These are phyloP conservation scores for Calamus simplicifolius DNA, from an alignment of 176 grass and related monocot species.

Conservation along the genomic window DNA sequence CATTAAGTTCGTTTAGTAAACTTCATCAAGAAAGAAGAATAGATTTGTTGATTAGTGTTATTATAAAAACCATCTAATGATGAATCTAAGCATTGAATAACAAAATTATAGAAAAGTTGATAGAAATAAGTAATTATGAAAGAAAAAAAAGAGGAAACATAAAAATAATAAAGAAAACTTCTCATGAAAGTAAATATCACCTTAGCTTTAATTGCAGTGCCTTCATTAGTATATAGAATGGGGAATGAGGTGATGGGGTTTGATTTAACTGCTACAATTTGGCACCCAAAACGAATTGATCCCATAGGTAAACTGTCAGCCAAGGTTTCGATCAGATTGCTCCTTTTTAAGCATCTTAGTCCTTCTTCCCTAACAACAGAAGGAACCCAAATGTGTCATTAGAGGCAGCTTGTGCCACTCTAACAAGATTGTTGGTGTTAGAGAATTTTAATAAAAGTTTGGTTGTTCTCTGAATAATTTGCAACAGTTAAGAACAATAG, in stretches of 20 bases:
- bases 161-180: background rate
- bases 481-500: too few species aligned
- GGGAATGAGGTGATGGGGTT: constrained; percentile 9
- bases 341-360: constrained; percentile 28
- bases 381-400: background rate
- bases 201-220: constrained; percentile 31
- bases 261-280: background rate
- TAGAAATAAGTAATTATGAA: too few species aligned
- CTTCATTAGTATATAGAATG: constrained; percentile 15
- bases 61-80: too few species aligned
- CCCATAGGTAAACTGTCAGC: constrained; percentile 14
- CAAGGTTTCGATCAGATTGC: constrained; percentile 28
- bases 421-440: too few species aligned
- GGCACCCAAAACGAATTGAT: constrained; percentile 24
- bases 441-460: too few species aligned
- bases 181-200: background rate
- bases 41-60: too few species aligned
- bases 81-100: too few species aligned
- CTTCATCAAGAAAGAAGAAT: too few species aligned
- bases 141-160: background rate
- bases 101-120: too few species aligned
- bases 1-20: too few species aligned
- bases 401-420: background rate
- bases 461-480: too few species aligned
- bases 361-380: background rate